These are phyloP conservation scores for Carex scoparia DNA, from an alignment of 176 grass and related monocot species.

Conservation along the genomic window DNA sequence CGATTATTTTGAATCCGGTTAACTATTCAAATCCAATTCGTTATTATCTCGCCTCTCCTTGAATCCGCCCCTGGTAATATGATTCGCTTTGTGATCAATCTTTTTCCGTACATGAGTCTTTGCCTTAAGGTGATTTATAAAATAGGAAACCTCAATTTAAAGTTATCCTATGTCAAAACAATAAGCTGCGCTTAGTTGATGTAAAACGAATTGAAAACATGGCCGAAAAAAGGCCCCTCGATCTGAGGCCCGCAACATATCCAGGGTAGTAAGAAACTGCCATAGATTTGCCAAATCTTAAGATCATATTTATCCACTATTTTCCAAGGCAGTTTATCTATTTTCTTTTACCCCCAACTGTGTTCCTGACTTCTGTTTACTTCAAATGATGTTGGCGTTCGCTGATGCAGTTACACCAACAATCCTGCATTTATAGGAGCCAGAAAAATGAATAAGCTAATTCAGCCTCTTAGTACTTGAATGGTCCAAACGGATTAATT, in stretches of 20 bases:
- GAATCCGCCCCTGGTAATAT: too few species aligned
- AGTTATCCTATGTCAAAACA: too few species aligned
- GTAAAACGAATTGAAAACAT: too few species aligned
- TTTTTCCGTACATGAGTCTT: too few species aligned
- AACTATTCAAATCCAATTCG: too few species aligned
- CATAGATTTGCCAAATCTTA: background rate
- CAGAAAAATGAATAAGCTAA: background rate
- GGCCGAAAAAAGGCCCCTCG: too few species aligned
- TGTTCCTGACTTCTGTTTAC: background rate
- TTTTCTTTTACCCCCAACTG: background rate
- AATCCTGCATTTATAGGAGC: conserved; percentile 2
- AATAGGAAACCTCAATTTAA: too few species aligned
- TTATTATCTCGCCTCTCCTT: too few species aligned
- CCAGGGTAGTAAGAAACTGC: background rate
- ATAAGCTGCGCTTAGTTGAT: too few species aligned
- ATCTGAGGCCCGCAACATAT: background rate
- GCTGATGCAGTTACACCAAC: background rate
- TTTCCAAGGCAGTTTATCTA: background rate
- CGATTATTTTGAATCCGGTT: background rate
- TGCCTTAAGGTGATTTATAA: too few species aligned
- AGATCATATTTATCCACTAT: background rate
- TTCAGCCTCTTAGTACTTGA: background rate
- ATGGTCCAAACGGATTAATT: background rate
- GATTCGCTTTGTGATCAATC: too few species aligned
- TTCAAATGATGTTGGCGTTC: background rate